Base-by-base conservation (phyloP, 306 rosid species). In the Fagus sylvatica region DNA sequence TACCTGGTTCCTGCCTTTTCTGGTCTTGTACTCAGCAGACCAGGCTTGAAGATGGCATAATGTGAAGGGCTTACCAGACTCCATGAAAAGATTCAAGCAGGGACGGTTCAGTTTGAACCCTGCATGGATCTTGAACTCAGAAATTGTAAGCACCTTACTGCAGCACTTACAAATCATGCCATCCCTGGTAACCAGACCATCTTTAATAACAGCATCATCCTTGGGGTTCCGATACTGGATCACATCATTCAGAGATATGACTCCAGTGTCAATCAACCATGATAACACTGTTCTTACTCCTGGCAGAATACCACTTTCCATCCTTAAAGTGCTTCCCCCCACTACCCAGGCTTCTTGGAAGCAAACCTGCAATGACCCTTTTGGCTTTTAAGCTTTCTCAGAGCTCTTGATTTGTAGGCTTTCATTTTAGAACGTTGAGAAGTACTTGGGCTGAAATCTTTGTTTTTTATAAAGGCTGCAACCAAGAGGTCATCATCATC, bases 1-100 rank as follows among this genome's bases (percentile, higher is more conserved):
- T 13, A 79, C 81, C 75, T 77, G 91, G 83, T 75, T 86, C 73
- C 82, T 84, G 79, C 81, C 81, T 90, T 86, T 96, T 84, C 93
- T 86, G 74, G 87, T 60, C 84, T 90, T 91, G 90, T 93, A 96
- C 75, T 96, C 99, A 72, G 91, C 88, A 68, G 99, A 93, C 99
- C 99, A 96, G 74, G 99, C 99, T 89, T 91, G 93, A 90, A 96
- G 98, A 86, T 89, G 97, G 86, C 98, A 90, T 78, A 96, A 80
- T 79, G 93, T 88, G 82, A 93, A 93, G 74, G 98, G 86, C 86
- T 90, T 86, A 61, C 97, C 98, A 84, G 97, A 91, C 78, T 83
- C 90, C 94, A 93, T 85, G 84, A 88, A 93, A 87, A 96, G 92
- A 86, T 96, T 93, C 88, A 89, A 80, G 82, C 97, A 91, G 54